A percentile compares a stretch with the other conserved stretches of the same genome.
Evolutionary conservation across 129 eudicot genomes (phyloP).

Genomic region (Helianthus annuus): HanXRQr2.0-SUNRISE NC_035440.2:82985027-82985526

Average conservation of each 20-base stretch:
- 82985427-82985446: constrained; percentile 60
- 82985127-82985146: constrained; percentile 89
- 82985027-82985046: constrained; percentile 58
- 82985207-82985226: too few species aligned
- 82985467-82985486: constrained; percentile 53
- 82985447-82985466: constrained; percentile 50
- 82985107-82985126: constrained; percentile 75
- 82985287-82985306: neutral
- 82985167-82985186: constrained; percentile 71
- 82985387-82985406: too few species aligned
- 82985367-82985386: too few species aligned
- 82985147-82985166: constrained; percentile 78
- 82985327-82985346: neutral
- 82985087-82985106: constrained; percentile 74
- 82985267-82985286: neutral
- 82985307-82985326: neutral
- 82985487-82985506: constrained; percentile 70
- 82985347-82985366: too few species aligned
- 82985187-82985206: constrained; percentile 3
- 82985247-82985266: too few species aligned
- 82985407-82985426: constrained; percentile 46
- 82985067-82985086: constrained; percentile 87
- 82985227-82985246: too few species aligned
- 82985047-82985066: constrained; percentile 76
- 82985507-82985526: constrained; percentile 67